Evolutionary conservation across 1,284 basidiomycete genomes (phyloP), one percentile per base, ranked within the genome.

Genomic region (Melampsora americana): DNA sequence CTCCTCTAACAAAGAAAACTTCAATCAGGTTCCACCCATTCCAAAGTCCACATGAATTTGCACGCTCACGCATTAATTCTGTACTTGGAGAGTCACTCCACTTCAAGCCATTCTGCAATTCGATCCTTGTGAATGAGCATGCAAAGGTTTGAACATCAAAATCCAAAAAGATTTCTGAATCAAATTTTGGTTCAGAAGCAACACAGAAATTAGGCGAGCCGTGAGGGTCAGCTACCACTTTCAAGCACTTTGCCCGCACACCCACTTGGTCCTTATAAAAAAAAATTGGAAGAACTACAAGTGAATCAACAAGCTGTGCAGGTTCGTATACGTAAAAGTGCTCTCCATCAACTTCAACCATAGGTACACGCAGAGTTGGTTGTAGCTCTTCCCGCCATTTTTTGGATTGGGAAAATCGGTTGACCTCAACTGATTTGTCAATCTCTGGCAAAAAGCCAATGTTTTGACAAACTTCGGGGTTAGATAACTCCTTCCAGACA

Each of bases 361-460:
- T 69, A 18, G 23, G 68, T 12, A 32, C 18, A 1, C 68, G 30
- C 2, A 69, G 39, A n/a, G 7, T n/a, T 4, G 30, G n/a, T 35
- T n/a, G 30, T 23, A 69, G 28, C 12, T 59, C 46, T 12, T 44
- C 44, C 12, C 53, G 48, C 68, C 68, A 69, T 28, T 69, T 69
- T 26, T 60, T 12, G 20, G 50, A 69, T 69, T 69, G 53, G 14
- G 35, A 69, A 28, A 39, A 32, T 39, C 53, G 53, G 35, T 60
- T 39, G 39, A 59, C n/a, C 14, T 39, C 18, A 7, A 30, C n/a
- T 5, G 18, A 26, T 12, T 60, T 32, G 32, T 50, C 23, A 23
- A 28, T 39, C 32, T 69, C 23, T 5, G 62, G 62, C 4, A 30
- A 35, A n/a, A 39, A 65, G 11, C 14, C 28, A 1, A 65, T 30